phyloP scores from a whole-genome alignment of 495 filamentous ascomycete species.

The Diplogelasinospora grovesii region DNA sequence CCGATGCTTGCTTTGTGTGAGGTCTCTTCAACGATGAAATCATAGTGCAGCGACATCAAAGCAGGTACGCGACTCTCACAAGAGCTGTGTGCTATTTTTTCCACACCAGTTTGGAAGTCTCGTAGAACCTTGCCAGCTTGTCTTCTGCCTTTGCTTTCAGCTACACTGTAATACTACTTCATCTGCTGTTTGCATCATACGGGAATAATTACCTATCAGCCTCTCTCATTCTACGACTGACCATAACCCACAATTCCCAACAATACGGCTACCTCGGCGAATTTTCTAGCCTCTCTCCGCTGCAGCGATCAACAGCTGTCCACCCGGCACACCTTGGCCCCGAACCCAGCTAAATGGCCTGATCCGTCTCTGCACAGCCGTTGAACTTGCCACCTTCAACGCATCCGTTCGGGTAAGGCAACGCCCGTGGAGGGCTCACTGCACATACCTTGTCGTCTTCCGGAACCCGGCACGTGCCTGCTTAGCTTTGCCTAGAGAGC shows the following conservation, averaged over 20 bases:
- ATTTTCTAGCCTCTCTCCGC: neutral
- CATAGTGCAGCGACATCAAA: slow-evolving; percentile 17
- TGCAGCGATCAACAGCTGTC: slow-evolving; percentile 7
- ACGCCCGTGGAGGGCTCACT: neutral
- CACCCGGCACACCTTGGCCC: slow-evolving; percentile 17
- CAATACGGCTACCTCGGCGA: neutral
- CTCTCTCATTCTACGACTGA: slow-evolving; percentile 10
- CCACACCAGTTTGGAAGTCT: too few relatives aligned
- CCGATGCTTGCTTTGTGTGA: neutral
- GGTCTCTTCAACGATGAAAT: slow-evolving; percentile 15
- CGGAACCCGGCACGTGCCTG: slow-evolving; percentile 1
- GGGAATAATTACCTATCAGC: slow-evolving; percentile 10
- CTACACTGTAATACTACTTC: neutral
- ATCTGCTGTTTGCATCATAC: neutral
- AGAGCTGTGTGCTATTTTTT: too few relatives aligned
- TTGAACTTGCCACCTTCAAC: slow-evolving; percentile 25
- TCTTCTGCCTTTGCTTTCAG: too few relatives aligned
- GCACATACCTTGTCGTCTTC: neutral
- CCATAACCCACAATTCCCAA: slow-evolving; percentile 13
- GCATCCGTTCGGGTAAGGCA: slow-evolving; percentile 15
- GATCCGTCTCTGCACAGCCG: slow-evolving; percentile 10
- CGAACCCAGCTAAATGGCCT: slow-evolving; percentile 19
- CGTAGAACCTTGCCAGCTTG: too few relatives aligned
- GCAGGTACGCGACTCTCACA: too few relatives aligned
- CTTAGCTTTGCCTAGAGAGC: too few relatives aligned